phyloP scores from a whole-genome alignment of 2,329 filamentous ascomycete species.

The Chrysoporthe cubensis region DNA sequence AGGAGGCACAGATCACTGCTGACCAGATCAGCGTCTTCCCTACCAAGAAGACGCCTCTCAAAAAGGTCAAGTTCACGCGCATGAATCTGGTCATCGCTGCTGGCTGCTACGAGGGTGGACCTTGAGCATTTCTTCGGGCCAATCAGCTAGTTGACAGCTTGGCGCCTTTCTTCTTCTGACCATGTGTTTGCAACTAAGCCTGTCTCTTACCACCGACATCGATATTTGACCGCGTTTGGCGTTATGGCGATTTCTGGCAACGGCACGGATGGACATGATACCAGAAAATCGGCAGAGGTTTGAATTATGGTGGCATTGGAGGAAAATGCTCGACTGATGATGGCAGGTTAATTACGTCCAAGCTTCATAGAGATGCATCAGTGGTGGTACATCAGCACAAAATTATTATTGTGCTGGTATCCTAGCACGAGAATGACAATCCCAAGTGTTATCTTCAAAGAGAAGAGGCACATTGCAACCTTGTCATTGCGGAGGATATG shows the following conservation, averaged over 20 bases:
- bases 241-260: conserved; percentile 12
- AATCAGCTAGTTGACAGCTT: background rate
- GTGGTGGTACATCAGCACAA: background rate
- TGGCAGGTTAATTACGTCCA: background rate
- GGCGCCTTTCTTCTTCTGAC: background rate
- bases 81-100: conserved; percentile 94
- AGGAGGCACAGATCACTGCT: conserved; percentile 86
- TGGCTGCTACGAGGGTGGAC: conserved; percentile 67
- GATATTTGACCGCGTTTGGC: conserved; percentile 2
- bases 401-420: background rate
- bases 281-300: conserved; percentile 5
- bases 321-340: background rate
- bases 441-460: background rate
- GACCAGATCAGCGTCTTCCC: conserved; percentile 95
- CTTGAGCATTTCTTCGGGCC: conserved; percentile 34
- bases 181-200: background rate
- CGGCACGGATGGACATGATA: conserved; percentile 14
- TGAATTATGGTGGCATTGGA: background rate
- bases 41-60: conserved; percentile 94
- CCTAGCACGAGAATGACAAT: background rate
- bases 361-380: background rate
- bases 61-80: conserved; percentile 89
- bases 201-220: background rate
- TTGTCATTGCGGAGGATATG: background rate
- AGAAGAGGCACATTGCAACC: background rate